Percentiles rank a stretch among this genome's conserved stretches.
These are phyloP conservation scores for Discostella pseudostelligera DNA, from an alignment of 108 stramenopile genomes.

Conservation along the genomic window DNA sequence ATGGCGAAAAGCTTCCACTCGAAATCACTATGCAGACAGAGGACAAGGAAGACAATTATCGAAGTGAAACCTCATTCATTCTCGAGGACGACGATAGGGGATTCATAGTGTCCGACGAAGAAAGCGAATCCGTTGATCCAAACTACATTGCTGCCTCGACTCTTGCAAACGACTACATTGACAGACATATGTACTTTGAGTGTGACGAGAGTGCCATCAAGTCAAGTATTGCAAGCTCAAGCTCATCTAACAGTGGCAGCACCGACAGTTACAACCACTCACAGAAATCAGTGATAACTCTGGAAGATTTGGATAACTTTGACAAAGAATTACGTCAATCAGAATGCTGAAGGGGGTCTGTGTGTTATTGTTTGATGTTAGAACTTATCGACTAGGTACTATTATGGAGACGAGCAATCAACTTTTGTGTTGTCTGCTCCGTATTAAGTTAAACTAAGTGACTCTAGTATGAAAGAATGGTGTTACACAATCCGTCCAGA, in stretches of 20 bases:
- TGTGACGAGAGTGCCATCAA: constrained; percentile 1
- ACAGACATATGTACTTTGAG: background rate
- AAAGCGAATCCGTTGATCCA: background rate
- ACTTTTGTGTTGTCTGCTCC: background rate
- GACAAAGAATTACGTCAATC: constrained; percentile 7
- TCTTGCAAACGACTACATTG: background rate
- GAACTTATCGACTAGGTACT: too few relatives aligned
- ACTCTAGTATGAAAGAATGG: background rate
- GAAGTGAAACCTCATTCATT: background rate
- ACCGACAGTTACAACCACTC: background rate
- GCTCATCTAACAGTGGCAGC: constrained; percentile 5
- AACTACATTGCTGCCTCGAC: constrained; percentile 1
- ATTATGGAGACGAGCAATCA: too few relatives aligned
- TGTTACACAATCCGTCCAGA: constrained; percentile 31
- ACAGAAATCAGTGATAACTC: background rate
- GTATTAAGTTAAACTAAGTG: background rate
- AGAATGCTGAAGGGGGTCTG: too few relatives aligned
- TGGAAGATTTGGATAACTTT: constrained; percentile 7
- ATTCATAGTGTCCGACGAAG: background rate
- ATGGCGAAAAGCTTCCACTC: too few relatives aligned
- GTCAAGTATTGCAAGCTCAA: background rate
- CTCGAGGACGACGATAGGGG: background rate
- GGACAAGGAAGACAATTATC: constrained; percentile 1
- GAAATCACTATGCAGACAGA: too few relatives aligned
- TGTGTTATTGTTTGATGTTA: too few relatives aligned